Evolutionary conservation across 768 basidiomycete species (phyloP).

Genomic region (Phylloporus scabripes): DNA sequence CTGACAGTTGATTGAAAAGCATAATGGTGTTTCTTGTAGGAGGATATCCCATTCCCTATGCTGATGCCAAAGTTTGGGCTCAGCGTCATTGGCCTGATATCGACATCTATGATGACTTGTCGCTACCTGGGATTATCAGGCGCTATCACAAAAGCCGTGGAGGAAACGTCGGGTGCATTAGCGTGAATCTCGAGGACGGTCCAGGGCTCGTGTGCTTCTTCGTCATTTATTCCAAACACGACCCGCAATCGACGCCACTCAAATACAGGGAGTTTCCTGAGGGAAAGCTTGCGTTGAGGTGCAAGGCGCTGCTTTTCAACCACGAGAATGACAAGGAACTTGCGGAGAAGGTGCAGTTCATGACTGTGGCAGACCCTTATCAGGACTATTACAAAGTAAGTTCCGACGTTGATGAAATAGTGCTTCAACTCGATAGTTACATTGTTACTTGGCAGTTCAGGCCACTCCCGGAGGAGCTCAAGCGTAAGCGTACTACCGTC

Average conservation of each 20-base stretch:
- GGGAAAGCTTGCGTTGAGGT: background rate
- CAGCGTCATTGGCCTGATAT: conserved; percentile 7
- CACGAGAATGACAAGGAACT: conserved; percentile 1
- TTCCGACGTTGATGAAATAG: no score
- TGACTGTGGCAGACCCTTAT: background rate
- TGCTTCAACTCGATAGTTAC: no score
- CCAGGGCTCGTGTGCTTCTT: background rate
- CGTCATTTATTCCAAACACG: background rate
- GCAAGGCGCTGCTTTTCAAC: background rate
- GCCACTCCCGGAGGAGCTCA: no score
- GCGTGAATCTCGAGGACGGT: background rate
- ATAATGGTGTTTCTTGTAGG: background rate
- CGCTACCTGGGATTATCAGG: background rate
- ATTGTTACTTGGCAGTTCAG: no score
- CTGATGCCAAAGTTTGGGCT: background rate
- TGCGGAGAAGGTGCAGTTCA: background rate
- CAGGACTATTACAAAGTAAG: background rate
- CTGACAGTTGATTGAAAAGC: background rate
- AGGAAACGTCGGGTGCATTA: background rate
- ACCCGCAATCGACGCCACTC: conserved; percentile 1
- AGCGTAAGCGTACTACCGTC: no score
- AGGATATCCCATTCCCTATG: no score
- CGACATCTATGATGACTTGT: background rate
- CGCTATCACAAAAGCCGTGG: background rate
- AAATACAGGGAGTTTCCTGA: background rate